Conservation (phyloP, 73 alveolate species). For the Symbiodinium natans region DNA sequence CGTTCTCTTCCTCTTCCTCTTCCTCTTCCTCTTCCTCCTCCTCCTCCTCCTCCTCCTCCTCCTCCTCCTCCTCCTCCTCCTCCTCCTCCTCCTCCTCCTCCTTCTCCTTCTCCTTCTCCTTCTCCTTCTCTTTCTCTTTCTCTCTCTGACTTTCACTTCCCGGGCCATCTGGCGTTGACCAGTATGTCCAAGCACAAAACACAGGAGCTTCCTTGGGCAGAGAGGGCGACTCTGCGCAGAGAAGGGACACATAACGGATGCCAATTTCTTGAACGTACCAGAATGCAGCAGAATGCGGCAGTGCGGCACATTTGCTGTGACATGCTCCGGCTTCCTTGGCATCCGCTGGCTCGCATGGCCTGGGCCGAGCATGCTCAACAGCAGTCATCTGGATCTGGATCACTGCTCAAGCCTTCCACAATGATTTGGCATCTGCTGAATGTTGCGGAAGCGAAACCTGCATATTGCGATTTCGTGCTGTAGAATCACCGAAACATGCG, state of each 20-base stretch:
- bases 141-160: background rate
- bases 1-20: background rate
- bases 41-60: too few relatives aligned
- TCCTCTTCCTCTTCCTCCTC: too few relatives aligned
- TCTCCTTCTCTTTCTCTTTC: background rate
- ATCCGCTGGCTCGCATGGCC: conserved; percentile 77
- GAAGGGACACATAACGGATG: background rate
- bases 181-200: conserved; percentile 65
- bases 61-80: too few relatives aligned
- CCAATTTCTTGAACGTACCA: too few relatives aligned
- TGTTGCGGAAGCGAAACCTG: conserved; percentile 90
- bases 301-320: conserved; percentile 45
- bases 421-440: conserved; percentile 68
- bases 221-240: background rate
- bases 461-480: background rate
- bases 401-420: conserved; percentile 33
- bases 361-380: background rate
- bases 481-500: background rate
- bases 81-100: too few relatives aligned
- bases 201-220: background rate
- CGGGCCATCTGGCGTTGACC: conserved; percentile 31
- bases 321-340: conserved; percentile 88
- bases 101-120: background rate
- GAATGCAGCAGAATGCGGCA: background rate
- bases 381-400: background rate